Evolutionary conservation across 495 filamentous ascomycete genomes (phyloP).

Genomic region (Clavariopsis aquatica): DNA sequence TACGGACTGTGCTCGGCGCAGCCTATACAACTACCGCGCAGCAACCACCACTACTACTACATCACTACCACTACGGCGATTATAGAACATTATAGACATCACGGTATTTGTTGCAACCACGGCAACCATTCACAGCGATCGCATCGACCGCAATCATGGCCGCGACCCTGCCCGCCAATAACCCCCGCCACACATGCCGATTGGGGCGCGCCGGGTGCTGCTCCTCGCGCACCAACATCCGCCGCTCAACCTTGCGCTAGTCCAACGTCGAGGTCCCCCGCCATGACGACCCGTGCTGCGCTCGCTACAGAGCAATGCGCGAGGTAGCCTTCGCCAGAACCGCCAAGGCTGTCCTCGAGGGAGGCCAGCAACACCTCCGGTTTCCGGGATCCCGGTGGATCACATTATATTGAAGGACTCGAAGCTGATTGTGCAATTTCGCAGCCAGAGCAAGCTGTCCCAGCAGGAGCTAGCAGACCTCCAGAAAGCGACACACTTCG

Average conservation of each 20-base stretch:
- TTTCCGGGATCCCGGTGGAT: constrained; percentile 8
- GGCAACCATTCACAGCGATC: too few species aligned
- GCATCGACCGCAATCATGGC: neutral
- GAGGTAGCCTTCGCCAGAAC: constrained; percentile 14
- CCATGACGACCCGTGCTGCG: constrained; percentile 25
- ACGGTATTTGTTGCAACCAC: too few species aligned
- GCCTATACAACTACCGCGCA: neutral
- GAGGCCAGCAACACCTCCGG: too few species aligned
- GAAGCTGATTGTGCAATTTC: constrained; percentile 29
- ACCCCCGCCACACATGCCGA: constrained; percentile 18
- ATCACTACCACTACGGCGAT: too few species aligned
- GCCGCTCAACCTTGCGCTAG: constrained; percentile 29
- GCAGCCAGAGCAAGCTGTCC: constrained; percentile 73
- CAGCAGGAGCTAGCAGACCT: constrained; percentile 92
- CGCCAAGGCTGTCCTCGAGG: constrained; percentile 12
- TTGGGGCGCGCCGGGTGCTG: constrained; percentile 4
- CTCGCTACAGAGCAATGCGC: constrained; percentile 12
- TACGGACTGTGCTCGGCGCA: neutral
- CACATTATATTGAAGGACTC: constrained; percentile 6
- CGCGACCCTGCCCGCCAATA: neutral
- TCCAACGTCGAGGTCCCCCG: constrained; percentile 25
- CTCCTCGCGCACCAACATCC: constrained; percentile 14
- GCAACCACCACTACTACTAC: neutral
- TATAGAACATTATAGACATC: too few species aligned
- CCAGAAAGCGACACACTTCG: constrained; percentile 94